A percentile compares a stretch with the other conserved stretches of the same genome.
Conservation (phyloP, 176 grass and related monocot species). For the Aegilops longissima region DNA sequence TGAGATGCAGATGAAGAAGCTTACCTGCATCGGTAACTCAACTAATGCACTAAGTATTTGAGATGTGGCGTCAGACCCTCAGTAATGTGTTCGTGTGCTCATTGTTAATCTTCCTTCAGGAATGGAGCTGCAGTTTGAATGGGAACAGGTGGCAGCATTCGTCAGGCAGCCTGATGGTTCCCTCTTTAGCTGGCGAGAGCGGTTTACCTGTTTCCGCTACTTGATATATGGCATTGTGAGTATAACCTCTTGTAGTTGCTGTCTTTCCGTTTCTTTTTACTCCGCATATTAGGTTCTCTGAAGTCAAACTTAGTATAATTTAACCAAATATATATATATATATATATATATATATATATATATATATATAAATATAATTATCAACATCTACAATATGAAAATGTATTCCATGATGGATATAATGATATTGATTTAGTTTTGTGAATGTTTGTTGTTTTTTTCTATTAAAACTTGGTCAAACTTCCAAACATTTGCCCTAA, state of each 20-base stretch:
- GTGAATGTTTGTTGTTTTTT: too few relatives aligned
- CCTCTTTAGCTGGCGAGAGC: constrained; percentile 92
- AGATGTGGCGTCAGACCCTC: neutral
- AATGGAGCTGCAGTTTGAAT: constrained; percentile 93
- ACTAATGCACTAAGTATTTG: neutral
- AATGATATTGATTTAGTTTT: too few relatives aligned
- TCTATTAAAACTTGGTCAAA: too few relatives aligned
- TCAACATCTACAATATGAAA: too few relatives aligned
- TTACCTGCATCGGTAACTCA: constrained; percentile 79
- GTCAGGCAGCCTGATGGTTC: constrained; percentile 88
- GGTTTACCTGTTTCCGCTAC: constrained; percentile 72
- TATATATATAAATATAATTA: too few relatives aligned
- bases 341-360: too few relatives aligned
- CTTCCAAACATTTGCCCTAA: too few relatives aligned
- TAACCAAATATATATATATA: too few relatives aligned
- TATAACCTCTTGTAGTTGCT: neutral
- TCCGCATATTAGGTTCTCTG: too few relatives aligned
- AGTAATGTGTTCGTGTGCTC: neutral
- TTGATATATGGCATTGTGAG: constrained; percentile 92
- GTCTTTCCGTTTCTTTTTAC: neutral
- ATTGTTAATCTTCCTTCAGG: constrained; percentile 38
- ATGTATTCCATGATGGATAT: too few relatives aligned
- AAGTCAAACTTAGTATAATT: too few relatives aligned
- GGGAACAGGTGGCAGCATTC: constrained; percentile 88
- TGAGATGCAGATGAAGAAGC: constrained; percentile 87